Base-by-base conservation (phyloP, 2,329 filamentous ascomycete species). In the Bipolaris zeicola region DNA sequence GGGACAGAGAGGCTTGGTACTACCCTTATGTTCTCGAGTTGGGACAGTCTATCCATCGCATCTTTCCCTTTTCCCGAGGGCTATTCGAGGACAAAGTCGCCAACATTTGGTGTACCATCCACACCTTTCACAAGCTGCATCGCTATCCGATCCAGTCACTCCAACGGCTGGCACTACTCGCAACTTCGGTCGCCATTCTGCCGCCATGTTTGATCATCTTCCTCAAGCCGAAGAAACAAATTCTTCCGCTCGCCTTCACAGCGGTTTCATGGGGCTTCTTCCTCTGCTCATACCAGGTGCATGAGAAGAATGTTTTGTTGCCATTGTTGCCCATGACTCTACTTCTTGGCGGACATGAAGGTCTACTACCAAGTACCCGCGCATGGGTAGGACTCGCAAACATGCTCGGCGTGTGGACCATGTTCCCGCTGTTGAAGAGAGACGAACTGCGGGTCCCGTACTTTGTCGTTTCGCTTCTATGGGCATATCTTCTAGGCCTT, bases 1-100 rank as follows among this genome's bases (percentile, higher is more conserved):
- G 45, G 75, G 82, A 92, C 64, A 82, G 83, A 16, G 81, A 87
- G 3, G 86, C 90, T 1, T 82, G 85, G 71, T 88, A 91, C 69
- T 95, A 91, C 70, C 88, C 91, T 0, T 75, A 91, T 11, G 70
- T 93, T 4, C 86, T 95, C 69, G 92, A 96, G 74, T 69, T 96
- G 34, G 81, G 88, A 0, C 96, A 99, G 76, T 85, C 92, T 66
- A 78, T 97, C 10, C 91, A 97, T 74, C 89, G 95, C n/a, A 85
- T 98, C 55, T 98, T 99, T 69, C 95, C 96, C 0, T 97, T 99
- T 72, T 87, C 93, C 1, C 87, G 95, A n/a, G 95, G 95, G 3
- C 80, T 99, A 6, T 99, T 98, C 69, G 96, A 99, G 78, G 95
- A 98, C 80, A 99, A 99, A 77, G 96, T 99, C 18, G 95, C 95